phyloP scores from a whole-genome alignment of 1,284 basidiomycete genomes.

The Ganoderma leucocontextum region DNA sequence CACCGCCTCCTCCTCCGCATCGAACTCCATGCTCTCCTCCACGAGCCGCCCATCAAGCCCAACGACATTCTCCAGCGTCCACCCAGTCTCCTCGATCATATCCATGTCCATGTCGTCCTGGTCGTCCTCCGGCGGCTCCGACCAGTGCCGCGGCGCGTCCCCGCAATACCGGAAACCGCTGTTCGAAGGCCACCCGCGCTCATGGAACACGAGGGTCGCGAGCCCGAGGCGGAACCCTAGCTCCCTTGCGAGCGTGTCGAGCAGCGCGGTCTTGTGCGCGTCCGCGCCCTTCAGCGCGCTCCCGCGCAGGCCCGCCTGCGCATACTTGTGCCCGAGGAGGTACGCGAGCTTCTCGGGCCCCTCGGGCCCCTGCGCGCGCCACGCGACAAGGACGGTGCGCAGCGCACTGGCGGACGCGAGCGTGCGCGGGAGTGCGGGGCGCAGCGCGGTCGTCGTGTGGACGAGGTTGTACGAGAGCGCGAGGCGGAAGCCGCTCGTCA shows the following conservation, averaged over 20 bases:
- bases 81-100: constrained; percentile 1
- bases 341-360: constrained; percentile 24
- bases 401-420: not conserved
- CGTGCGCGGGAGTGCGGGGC: constrained; percentile 16
- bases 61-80: constrained; percentile 2
- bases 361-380: not conserved
- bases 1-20: not conserved
- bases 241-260: constrained; percentile 9
- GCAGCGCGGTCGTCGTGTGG: constrained; percentile 28
- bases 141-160: not conserved
- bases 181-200: not conserved
- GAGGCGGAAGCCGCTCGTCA: constrained; percentile 54
- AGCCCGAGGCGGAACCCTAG: constrained; percentile 22
- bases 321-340: constrained; percentile 28
- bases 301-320: constrained; percentile 23
- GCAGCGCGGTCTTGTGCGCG: constrained; percentile 17
- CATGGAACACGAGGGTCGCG: constrained; percentile 2
- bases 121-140: not conserved
- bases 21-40: not conserved
- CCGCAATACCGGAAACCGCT: not conserved
- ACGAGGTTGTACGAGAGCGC: constrained; percentile 55
- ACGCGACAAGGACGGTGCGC: not conserved
- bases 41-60: not conserved
- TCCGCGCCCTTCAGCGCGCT: constrained; percentile 33
- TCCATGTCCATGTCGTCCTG: constrained; percentile 2